A percentile compares a stretch with the other conserved stretches of the same genome.
Conservation (phyloP, 768 basidiomycete genomes). For the Tephrocybe rancida region DNA sequence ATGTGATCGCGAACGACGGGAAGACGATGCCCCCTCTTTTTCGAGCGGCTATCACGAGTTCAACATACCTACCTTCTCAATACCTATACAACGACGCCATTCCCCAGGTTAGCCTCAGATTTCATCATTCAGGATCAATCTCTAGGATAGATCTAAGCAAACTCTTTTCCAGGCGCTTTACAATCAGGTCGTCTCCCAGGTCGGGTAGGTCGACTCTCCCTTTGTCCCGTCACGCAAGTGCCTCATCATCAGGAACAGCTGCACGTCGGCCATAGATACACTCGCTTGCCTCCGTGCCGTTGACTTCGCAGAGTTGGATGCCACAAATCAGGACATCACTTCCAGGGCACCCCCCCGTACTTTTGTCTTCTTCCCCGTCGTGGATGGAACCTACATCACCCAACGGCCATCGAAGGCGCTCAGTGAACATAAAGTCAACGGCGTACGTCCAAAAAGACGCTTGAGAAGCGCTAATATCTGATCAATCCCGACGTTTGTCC, state of each 20-base stretch:
- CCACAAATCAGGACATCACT: constrained; percentile 31
- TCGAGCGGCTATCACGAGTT: constrained; percentile 43
- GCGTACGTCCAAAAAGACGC: constrained; percentile 29
- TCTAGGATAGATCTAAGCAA: not conserved
- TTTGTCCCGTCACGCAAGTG: not conserved
- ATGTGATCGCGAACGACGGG: constrained; percentile 47
- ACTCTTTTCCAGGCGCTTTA: not conserved
- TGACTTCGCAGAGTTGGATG: constrained; percentile 29
- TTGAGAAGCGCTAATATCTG: not conserved
- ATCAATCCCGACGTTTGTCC: not conserved
- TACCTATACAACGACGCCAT: constrained; percentile 42
- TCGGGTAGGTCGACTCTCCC: not conserved
- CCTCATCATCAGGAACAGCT: constrained; percentile 26
- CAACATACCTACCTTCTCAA: constrained; percentile 43
- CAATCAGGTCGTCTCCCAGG: not conserved
- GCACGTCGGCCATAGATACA: constrained; percentile 29
- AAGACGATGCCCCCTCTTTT: constrained; percentile 45
- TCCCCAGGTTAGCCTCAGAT: not conserved
- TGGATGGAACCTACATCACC: constrained; percentile 46
- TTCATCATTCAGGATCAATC: constrained; percentile 12
- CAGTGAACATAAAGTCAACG: constrained; percentile 36
- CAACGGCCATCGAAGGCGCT: constrained; percentile 40
- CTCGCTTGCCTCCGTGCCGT: constrained; percentile 40
- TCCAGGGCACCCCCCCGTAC: constrained; percentile 34
- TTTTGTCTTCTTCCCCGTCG: constrained; percentile 40